Evolutionary conservation across 805 yeast species (phyloP).

Genomic region (Blastobotrys chiropterorum): DNA sequence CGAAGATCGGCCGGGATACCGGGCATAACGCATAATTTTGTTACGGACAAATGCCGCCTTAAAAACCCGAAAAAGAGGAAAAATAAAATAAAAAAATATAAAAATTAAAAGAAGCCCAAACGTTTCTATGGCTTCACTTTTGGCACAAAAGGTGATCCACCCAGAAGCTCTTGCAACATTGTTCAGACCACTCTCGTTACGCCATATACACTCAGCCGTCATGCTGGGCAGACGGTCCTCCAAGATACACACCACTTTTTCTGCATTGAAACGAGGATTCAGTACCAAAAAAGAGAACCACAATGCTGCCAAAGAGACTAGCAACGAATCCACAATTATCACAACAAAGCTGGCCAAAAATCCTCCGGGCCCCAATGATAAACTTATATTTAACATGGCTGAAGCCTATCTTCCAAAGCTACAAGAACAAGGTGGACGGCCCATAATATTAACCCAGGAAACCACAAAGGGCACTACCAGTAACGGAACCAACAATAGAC

Average conservation of each 20-base stretch:
- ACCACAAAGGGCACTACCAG: neutral
- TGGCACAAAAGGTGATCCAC: neutral
- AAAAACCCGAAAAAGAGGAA: neutral
- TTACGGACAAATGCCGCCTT: neutral
- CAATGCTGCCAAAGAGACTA: neutral
- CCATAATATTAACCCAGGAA: neutral
- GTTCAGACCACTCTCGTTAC: neutral
- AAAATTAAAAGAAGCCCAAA: neutral
- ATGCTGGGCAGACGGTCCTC: neutral
- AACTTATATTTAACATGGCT: conserved; percentile 9
- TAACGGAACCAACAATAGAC: neutral
- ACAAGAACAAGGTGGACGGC: conserved; percentile 1
- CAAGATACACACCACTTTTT: neutral
- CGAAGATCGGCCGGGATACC: neutral
- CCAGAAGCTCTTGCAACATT: neutral
- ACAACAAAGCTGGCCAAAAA: neutral
- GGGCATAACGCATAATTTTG: neutral
- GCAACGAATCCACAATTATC: conserved; percentile 1
- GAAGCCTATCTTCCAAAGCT: conserved; percentile 14
- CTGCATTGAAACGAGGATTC: conserved; percentile 1
- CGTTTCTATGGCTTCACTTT: neutral
- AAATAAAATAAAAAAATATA: too few relatives aligned
- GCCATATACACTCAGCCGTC: neutral
- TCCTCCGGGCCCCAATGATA: conserved; percentile 3
- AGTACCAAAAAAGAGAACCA: neutral